These are phyloP conservation scores for Sporothrix curviconia DNA, from an alignment of 2,329 filamentous ascomycete species.

Conservation along the genomic window DNA sequence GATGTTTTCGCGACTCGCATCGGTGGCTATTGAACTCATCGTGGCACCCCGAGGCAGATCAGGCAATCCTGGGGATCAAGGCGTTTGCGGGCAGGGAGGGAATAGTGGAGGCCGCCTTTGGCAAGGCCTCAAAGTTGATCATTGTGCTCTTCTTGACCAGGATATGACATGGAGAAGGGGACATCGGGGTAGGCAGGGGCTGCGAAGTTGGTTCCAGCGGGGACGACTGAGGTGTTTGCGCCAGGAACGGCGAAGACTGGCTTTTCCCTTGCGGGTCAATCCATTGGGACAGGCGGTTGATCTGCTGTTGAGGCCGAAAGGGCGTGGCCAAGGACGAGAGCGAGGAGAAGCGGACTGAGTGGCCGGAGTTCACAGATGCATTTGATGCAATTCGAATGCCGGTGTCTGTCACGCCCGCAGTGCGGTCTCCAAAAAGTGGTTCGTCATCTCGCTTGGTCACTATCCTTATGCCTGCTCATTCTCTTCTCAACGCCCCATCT, in stretches of 20 bases:
- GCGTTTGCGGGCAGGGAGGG: background rate
- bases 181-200: background rate
- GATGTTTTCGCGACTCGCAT: no score
- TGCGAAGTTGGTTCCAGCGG: background rate
- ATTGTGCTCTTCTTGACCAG: slow-evolving; percentile 13
- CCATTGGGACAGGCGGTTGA: slow-evolving; percentile 1
- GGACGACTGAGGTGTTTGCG: background rate
- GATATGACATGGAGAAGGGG: slow-evolving; percentile 5
- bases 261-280: background rate
- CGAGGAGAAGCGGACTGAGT: background rate
- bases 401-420: background rate
- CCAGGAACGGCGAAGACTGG: background rate
- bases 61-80: background rate
- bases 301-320: background rate
- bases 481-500: background rate
- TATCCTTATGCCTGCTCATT: background rate
- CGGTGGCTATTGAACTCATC: background rate
- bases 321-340: background rate
- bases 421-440: background rate
- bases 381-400: background rate
- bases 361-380: background rate
- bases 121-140: slow-evolving; percentile 4
- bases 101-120: background rate
- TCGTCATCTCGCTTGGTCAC: background rate
- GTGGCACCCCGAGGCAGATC: background rate